A percentile compares a stretch with the other conserved stretches of the same genome.
Conservation (phyloP, 352 stramenopile species). For the Globisporangium nunn region DNA sequence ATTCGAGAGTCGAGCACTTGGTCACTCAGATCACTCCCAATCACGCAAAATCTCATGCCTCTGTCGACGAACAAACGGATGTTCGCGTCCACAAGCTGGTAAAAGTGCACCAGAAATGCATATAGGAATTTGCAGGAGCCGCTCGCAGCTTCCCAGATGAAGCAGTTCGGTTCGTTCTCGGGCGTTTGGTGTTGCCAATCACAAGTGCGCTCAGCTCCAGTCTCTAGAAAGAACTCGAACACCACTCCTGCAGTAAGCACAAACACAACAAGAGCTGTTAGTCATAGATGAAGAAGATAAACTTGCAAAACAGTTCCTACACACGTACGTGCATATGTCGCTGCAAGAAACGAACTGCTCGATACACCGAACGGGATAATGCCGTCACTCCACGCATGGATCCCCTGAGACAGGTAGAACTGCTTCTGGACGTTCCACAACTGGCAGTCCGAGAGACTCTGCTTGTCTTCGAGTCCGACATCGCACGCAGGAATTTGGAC, state of each 20-base stretch:
- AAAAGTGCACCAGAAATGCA: conserved; percentile 64
- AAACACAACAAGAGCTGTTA: not conserved
- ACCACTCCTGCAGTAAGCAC: conserved; percentile 15
- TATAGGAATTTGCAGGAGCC: conserved; percentile 81
- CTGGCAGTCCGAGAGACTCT: conserved; percentile 40
- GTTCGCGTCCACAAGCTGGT: conserved; percentile 22
- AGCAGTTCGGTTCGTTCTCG: conserved; percentile 41
- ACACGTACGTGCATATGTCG: conserved; percentile 44
- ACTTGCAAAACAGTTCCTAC: not conserved
- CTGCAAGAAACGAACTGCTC: conserved; percentile 68
- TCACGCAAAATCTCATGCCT: conserved; percentile 39
- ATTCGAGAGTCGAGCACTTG: conserved; percentile 58
- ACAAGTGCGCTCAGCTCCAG: not conserved
- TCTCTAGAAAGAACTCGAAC: conserved; percentile 37
- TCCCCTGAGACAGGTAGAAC: conserved; percentile 73
- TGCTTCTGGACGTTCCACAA: conserved; percentile 75
- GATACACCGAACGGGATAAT: conserved; percentile 75
- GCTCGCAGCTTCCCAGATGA: conserved; percentile 77
- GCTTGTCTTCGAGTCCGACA: not conserved
- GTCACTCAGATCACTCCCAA: conserved; percentile 68
- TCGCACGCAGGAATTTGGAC: not conserved
- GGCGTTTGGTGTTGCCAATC: not conserved
- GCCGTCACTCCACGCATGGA: conserved; percentile 64
- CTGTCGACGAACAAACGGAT: conserved; percentile 17
- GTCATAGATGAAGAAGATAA: not conserved